phyloP scores from a whole-genome alignment of 345 rosid species.

The Arabidopsis suecica region DNA sequence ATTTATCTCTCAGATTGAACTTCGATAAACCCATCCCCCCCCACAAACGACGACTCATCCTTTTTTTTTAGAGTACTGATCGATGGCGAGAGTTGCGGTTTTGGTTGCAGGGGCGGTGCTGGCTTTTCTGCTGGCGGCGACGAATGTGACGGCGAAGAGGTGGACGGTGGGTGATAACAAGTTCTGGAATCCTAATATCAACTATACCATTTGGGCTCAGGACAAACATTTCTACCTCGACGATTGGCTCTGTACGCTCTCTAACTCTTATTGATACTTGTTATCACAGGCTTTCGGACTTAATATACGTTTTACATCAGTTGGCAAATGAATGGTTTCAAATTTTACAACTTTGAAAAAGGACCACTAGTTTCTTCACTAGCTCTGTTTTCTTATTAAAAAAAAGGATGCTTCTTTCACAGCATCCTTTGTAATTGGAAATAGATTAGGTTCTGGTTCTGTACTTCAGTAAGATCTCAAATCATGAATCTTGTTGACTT shows the following conservation, averaged over 20 bases:
- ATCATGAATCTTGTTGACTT: slow-evolving; percentile 1
- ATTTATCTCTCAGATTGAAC: neutral
- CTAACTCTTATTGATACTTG: slow-evolving; percentile 11
- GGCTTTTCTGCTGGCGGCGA: slow-evolving; percentile 45
- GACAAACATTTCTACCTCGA: slow-evolving; percentile 84
- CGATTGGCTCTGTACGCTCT: slow-evolving; percentile 88
- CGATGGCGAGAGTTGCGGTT: slow-evolving; percentile 41
- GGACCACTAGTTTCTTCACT: slow-evolving; percentile 8
- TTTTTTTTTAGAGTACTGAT: slow-evolving; percentile 8
- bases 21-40: neutral
- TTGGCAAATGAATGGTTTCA: neutral
- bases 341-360: neutral
- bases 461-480: neutral
- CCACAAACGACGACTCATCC: neutral
- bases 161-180: slow-evolving; percentile 67
- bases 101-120: slow-evolving; percentile 44
- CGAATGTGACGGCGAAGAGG: slow-evolving; percentile 58
- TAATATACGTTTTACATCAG: slow-evolving; percentile 1
- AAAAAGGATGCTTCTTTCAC: neutral
- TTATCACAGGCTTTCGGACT: neutral
- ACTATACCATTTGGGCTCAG: slow-evolving; percentile 84
- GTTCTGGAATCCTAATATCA: slow-evolving; percentile 73
- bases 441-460: neutral
- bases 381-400: neutral
- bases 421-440: neutral